phyloP scores from a whole-genome alignment of 805 yeast species.

The Zygotorulaspora sp. region DNA sequence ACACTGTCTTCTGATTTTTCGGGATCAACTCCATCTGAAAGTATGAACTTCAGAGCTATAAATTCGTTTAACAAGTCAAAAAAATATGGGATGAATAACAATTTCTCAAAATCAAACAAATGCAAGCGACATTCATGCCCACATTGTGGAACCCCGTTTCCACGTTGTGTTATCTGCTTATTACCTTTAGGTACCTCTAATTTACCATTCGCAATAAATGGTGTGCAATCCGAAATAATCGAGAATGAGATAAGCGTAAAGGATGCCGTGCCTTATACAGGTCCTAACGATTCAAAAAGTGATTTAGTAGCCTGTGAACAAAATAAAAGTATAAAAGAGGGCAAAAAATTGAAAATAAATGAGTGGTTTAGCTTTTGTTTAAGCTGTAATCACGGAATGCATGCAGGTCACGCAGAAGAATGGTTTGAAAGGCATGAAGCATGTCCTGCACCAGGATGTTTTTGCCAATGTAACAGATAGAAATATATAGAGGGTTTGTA shows the following conservation, averaged over 20 bases:
- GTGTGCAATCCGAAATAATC: constrained; percentile 11
- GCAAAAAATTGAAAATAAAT: constrained; percentile 39
- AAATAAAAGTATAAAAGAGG: background rate
- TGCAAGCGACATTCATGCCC: constrained; percentile 50
- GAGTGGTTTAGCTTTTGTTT: constrained; percentile 92
- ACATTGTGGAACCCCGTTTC: constrained; percentile 81
- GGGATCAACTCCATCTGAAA: constrained; percentile 4
- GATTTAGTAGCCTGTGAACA: constrained; percentile 6
- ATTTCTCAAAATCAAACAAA: constrained; percentile 8
- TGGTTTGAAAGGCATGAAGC: constrained; percentile 87
- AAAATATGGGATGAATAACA: constrained; percentile 14
- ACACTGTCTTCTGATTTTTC: constrained; percentile 10
- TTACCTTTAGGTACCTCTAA: constrained; percentile 61
- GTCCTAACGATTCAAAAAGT: background rate
- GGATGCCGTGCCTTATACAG: background rate
- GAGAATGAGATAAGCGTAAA: constrained; percentile 1
- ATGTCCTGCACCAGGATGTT: constrained; percentile 94
- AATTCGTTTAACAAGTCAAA: constrained; percentile 6
- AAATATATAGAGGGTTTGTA: constrained; percentile 38
- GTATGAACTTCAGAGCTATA: constrained; percentile 3
- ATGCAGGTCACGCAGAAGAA: constrained; percentile 91
- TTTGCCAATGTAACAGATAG: constrained; percentile 70
- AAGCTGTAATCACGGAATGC: constrained; percentile 89
- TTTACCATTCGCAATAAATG: constrained; percentile 33
- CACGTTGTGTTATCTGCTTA: constrained; percentile 86